These are phyloP conservation scores for Lathyrus aphaca DNA, from an alignment of 306 rosid genomes.

Conservation along the genomic window DNA sequence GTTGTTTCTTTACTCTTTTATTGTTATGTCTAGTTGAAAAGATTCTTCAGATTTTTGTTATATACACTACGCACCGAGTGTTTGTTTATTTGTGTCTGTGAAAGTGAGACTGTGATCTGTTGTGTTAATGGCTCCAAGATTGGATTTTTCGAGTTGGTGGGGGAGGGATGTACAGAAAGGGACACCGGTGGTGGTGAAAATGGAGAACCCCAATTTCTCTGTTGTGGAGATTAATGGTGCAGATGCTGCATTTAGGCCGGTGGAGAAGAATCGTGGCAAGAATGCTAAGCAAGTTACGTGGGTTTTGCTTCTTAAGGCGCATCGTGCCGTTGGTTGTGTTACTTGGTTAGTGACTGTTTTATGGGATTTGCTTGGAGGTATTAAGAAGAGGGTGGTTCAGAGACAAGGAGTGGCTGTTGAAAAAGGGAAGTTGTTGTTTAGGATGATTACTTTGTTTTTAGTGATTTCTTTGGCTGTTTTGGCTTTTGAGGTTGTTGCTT, in stretches of 20 bases:
- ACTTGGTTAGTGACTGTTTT: conserved; percentile 65
- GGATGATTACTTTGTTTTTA: conserved; percentile 68
- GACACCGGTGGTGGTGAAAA: conserved; percentile 85
- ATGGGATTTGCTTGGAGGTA: conserved; percentile 72
- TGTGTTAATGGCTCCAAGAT: conserved; percentile 67
- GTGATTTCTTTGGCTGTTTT: conserved; percentile 67
- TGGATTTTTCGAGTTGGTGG: conserved; percentile 77
- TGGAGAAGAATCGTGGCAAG: conserved; percentile 76
- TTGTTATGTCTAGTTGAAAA: conserved; percentile 24
- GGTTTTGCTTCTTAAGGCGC: conserved; percentile 92
- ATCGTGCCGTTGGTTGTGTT: conserved; percentile 74
- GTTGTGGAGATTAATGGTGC: conserved; percentile 84
- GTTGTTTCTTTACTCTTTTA: conserved; percentile 28
- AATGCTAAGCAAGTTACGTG: conserved; percentile 89
- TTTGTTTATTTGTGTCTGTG: not conserved
- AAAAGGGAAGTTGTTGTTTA: conserved; percentile 62
- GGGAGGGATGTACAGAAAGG: conserved; percentile 60
- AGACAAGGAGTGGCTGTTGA: conserved; percentile 64
- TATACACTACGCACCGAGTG: conserved; percentile 2
- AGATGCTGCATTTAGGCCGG: conserved; percentile 81
- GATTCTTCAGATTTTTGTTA: conserved; percentile 38
- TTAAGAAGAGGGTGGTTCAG: conserved; percentile 73
- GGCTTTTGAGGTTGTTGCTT: conserved; percentile 77
- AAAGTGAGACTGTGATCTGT: conserved; percentile 27
- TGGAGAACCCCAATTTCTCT: conserved; percentile 87